Conservation (phyloP, 2,329 filamentous ascomycete genomes). For the Beauveria australis region DNA sequence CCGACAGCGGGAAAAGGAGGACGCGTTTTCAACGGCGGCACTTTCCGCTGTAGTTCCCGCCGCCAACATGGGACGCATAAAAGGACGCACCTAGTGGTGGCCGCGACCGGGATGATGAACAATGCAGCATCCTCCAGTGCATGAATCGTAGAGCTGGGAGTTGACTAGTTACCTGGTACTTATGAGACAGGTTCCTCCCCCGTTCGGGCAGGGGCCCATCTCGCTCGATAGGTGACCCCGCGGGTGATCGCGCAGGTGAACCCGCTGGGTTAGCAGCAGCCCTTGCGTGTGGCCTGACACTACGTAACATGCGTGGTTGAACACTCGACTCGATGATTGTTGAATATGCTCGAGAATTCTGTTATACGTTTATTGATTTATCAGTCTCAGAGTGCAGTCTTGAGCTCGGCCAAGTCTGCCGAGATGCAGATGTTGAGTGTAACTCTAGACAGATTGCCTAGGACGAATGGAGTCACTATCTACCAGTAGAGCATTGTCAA, state of each 20-base stretch:
- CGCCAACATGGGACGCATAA: slow-evolving; percentile 5
- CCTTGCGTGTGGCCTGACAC: not conserved
- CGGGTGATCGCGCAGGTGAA: not conserved
- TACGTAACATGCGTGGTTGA: not conserved
- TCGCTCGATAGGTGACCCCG: not conserved
- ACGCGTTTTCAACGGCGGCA: not conserved
- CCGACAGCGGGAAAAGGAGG: not conserved
- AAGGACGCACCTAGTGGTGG: not conserved
- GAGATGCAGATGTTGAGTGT: not conserved
- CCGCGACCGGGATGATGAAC: not conserved
- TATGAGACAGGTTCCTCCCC: not conserved
- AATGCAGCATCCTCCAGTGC: not conserved
- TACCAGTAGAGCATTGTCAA: too few species aligned
- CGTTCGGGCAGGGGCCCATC: not conserved
- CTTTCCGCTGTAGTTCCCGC: not conserved
- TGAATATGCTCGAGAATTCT: not conserved
- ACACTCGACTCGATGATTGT: not conserved
- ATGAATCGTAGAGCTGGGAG: not conserved
- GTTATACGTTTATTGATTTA: not conserved
- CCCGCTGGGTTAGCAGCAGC: not conserved
- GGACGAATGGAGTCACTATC: too few species aligned
- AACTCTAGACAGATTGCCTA: too few species aligned
- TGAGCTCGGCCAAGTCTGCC: not conserved
- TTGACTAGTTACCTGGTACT: not conserved
- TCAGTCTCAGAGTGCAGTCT: not conserved